A percentile compares a stretch with the other conserved stretches of the same genome.
Conservation (phyloP, 2,329 filamentous ascomycete species). For the Colletotrichum sublineola region DNA sequence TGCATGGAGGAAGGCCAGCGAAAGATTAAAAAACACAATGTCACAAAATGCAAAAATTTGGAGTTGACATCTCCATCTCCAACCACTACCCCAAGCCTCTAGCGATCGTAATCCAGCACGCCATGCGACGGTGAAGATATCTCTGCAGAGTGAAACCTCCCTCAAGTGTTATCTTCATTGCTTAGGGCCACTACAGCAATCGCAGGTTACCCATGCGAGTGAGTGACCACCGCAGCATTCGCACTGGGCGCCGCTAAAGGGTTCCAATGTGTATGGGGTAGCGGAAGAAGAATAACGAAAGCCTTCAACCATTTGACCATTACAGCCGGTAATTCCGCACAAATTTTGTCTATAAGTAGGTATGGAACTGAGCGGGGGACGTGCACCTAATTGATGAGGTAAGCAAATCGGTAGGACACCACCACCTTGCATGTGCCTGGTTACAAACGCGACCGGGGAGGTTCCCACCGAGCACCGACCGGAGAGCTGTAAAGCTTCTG, state of each 20-base stretch:
- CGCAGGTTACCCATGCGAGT: slow-evolving; percentile 78
- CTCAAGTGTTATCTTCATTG: slow-evolving; percentile 78
- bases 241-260: slow-evolving; percentile 73
- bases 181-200: slow-evolving; percentile 74
- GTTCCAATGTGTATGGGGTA: slow-evolving; percentile 69
- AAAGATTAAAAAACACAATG: slow-evolving; percentile 29
- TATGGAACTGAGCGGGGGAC: neutral
- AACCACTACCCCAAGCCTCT: slow-evolving; percentile 68
- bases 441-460: neutral
- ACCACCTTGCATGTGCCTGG: neutral
- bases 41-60: slow-evolving; percentile 52
- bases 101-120: slow-evolving; percentile 76
- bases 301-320: slow-evolving; percentile 73
- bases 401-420: neutral
- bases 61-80: slow-evolving; percentile 70
- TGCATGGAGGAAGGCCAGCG: too few relatives aligned
- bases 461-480: slow-evolving; percentile 6
- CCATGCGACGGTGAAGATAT: slow-evolving; percentile 78
- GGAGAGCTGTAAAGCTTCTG: slow-evolving; percentile 5
- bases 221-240: slow-evolving; percentile 75
- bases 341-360: neutral
- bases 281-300: slow-evolving; percentile 63
- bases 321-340: slow-evolving; percentile 62
- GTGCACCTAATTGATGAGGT: neutral
- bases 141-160: slow-evolving; percentile 81